phyloP scores from a whole-genome alignment of 495 filamentous ascomycete genomes.

The Hypomontagnella submonticulosa region DNA sequence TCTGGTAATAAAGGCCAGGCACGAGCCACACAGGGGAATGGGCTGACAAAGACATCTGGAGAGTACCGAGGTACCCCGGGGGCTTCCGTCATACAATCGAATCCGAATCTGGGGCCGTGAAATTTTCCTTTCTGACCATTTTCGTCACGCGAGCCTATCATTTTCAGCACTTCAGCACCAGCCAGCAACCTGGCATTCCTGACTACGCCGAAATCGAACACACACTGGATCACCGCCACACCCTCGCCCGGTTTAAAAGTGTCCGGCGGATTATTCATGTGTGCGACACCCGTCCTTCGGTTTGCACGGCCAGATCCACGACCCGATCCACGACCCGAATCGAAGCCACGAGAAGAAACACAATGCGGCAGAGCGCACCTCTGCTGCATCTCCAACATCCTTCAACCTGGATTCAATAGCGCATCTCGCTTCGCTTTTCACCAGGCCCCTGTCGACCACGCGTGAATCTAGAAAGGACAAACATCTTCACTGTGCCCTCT shows the following conservation, averaged over 20 bases:
- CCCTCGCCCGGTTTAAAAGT: constrained; percentile 12
- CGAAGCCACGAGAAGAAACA: constrained; percentile 41
- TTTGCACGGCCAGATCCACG: constrained; percentile 23
- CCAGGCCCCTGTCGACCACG: constrained; percentile 30
- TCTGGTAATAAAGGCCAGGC: too few relatives aligned
- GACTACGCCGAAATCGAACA: background rate
- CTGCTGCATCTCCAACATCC: constrained; percentile 48
- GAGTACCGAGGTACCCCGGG: too few relatives aligned
- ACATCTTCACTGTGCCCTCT: constrained; percentile 56
- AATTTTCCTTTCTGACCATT: too few relatives aligned
- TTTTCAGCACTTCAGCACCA: background rate
- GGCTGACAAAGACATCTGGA: too few relatives aligned
- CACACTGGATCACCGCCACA: constrained; percentile 13
- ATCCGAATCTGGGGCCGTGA: too few relatives aligned
- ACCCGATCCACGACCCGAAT: constrained; percentile 21
- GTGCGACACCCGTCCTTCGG: constrained; percentile 25
- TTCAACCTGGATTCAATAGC: constrained; percentile 61
- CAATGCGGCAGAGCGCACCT: constrained; percentile 49
- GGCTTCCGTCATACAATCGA: too few relatives aligned
- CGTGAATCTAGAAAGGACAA: constrained; percentile 62
- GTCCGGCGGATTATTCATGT: constrained; percentile 28
- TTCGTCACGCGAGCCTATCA: constrained; percentile 38
- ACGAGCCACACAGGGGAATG: too few relatives aligned
- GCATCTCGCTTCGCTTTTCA: constrained; percentile 38
- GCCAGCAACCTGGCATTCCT: constrained; percentile 18